Evolutionary conservation across 139 green algal genomes (phyloP), one percentile per base, ranked within the genome.

Genomic region (Volvox reticuliferus): DNA sequence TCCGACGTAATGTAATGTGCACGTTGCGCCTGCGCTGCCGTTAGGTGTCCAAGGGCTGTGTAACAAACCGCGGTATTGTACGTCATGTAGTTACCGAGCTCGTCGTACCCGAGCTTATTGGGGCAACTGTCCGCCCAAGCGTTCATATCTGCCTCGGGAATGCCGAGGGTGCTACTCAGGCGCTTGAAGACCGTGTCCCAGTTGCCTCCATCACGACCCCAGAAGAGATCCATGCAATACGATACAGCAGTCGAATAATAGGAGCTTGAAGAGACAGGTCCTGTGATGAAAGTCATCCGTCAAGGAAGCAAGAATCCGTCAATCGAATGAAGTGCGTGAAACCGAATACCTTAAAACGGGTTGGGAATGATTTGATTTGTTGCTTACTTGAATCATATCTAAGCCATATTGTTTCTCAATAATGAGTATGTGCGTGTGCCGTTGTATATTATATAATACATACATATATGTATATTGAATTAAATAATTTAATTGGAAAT

Each of bases 171-270:
- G 37, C 2, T 68, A 26, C 68, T 82, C 35, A 35, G 77, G 30
- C 68, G 67, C 22, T 18, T 30, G 26, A 76, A 83, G 5, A 44
- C 50, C 20, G 69, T 71, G 71, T 82, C 86, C 86, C 86, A 90
- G 50, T 90, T 71, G 28, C 86, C 86, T n/a, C 37, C 86, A 50
- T 90, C 82, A 21, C 32, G 32, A 21, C 71, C 86, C 71, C 71
- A 90, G 19, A 90, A 90, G 44, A 90, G 44, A 13, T 62, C 50
- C 44, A 83, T 82, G 71, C 86, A 90, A 37, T 90, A 90, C 0
- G 44, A 9, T 28, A 21, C 13, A 32, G 86, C 71, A 2, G n/a
- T 83, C 14, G n/a, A 26, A 30, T 75, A 62, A 37, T 82, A 82
- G 14, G 2, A 37, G 68, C 37, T 73, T 24, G 28, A 61, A 0